Percentiles rank a stretch among this genome's conserved stretches.
These are phyloP conservation scores for Paragyromitra xinjiangensis DNA, from an alignment of 495 filamentous ascomycete species.

Conservation along the genomic window DNA sequence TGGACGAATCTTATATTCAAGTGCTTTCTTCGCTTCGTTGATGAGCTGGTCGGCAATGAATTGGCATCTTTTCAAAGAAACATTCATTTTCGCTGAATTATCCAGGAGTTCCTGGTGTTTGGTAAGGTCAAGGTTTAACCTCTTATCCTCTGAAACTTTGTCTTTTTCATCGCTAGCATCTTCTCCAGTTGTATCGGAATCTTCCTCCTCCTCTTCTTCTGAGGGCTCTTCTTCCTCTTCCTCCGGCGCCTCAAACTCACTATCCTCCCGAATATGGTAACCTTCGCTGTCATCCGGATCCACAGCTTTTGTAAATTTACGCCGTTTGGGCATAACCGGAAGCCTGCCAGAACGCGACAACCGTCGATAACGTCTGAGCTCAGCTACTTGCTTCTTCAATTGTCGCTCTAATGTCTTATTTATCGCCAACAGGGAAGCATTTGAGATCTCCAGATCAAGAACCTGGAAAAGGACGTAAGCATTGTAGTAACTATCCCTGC, in stretches of 20 bases:
- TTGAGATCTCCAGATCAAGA: conserved; percentile 96
- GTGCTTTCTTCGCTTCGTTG: conserved; percentile 81
- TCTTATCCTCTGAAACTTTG: conserved; percentile 71
- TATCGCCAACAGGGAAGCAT: conserved; percentile 94
- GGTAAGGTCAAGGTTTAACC: conserved; percentile 80
- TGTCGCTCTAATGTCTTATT: conserved; percentile 92
- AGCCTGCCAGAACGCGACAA: conserved; percentile 79
- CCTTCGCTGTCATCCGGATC: conserved; percentile 57
- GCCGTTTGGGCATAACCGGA: conserved; percentile 62
- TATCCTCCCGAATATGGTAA: conserved; percentile 55
- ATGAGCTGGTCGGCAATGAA: conserved; percentile 89
- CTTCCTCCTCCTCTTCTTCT: conserved; percentile 64
- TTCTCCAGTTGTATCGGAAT: conserved; percentile 44
- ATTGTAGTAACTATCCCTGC: conserved; percentile 9
- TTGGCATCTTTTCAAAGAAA: conserved; percentile 86
- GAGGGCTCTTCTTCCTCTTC: conserved; percentile 61
- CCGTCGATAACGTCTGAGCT: conserved; percentile 83
- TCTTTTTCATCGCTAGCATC: conserved; percentile 47
- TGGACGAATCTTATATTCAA: conserved; percentile 78
- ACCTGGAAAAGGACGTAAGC: conserved; percentile 62
- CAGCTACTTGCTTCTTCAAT: conserved; percentile 87
- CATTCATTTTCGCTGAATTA: conserved; percentile 92
- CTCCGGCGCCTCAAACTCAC: conserved; percentile 59
- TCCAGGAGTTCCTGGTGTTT: conserved; percentile 87
- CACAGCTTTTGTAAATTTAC: conserved; percentile 47